These are phyloP conservation scores for Trichosporon sp. DNA, from an alignment of 1,284 basidiomycete genomes.

Conservation along the genomic window DNA sequence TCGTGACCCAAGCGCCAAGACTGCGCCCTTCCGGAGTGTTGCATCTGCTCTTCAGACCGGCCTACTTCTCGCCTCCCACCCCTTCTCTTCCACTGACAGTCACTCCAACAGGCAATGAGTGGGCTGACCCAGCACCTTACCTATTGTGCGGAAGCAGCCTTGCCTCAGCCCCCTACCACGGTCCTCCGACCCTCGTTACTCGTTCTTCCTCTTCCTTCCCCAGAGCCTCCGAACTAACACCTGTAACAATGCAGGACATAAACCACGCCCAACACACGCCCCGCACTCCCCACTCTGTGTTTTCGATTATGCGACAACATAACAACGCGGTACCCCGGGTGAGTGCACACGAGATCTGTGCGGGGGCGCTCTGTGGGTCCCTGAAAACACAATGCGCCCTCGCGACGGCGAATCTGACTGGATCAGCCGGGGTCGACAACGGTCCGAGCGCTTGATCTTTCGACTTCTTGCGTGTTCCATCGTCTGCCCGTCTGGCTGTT, in stretches of 20 bases:
- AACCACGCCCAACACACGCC: background rate
- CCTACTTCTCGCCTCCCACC: background rate
- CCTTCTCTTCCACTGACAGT: background rate
- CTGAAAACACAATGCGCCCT: background rate
- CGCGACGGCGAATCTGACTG: background rate
- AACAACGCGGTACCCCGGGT: background rate
- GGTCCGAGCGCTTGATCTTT: background rate
- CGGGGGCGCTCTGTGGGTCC: background rate
- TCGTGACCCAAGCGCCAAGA: too few relatives aligned
- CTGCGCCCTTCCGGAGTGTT: too few relatives aligned
- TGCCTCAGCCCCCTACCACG: too few relatives aligned
- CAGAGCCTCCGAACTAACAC: too few relatives aligned
- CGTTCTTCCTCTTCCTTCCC: too few relatives aligned
- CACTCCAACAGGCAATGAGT: too few relatives aligned
- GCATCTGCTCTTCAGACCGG: background rate
- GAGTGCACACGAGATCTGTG: background rate
- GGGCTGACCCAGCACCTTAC: background rate
- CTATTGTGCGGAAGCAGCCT: background rate
- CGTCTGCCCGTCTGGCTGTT: too few relatives aligned
- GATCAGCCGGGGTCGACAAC: background rate
- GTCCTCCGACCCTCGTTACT: too few relatives aligned
- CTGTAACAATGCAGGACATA: background rate
- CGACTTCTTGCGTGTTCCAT: background rate
- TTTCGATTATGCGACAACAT: background rate
- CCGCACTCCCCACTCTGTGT: background rate